These are phyloP conservation scores for Lyophyllum decastes DNA, from an alignment of 768 basidiomycete genomes.

Conservation along the genomic window DNA sequence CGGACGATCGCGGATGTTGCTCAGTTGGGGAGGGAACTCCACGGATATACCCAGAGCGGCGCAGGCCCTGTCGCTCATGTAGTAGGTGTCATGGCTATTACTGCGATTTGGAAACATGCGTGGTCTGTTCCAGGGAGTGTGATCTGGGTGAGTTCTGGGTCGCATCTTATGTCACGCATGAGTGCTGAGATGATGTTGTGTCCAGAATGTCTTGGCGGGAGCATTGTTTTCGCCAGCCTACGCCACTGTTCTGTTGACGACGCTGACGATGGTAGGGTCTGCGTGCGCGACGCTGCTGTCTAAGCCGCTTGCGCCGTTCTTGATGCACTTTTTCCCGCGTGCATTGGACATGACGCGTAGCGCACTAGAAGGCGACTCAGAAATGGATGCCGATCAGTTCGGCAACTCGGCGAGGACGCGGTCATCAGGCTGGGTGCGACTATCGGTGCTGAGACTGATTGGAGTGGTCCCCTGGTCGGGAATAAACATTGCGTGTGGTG, in stretches of 20 bases:
- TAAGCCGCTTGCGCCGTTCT: slow-evolving; percentile 80
- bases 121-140: slow-evolving; percentile 97
- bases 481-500: slow-evolving; percentile 95
- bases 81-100: slow-evolving; percentile 77
- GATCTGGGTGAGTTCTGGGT: slow-evolving; percentile 65
- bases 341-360: slow-evolving; percentile 83
- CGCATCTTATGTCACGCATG: slow-evolving; percentile 9
- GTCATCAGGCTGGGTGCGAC: slow-evolving; percentile 75
- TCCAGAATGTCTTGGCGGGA: slow-evolving; percentile 86
- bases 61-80: slow-evolving; percentile 70
- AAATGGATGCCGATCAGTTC: slow-evolving; percentile 39
- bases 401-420: slow-evolving; percentile 28
- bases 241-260: slow-evolving; percentile 79
- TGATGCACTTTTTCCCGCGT: slow-evolving; percentile 80
- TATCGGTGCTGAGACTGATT: slow-evolving; percentile 85
- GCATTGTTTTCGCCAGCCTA: slow-evolving; percentile 82
- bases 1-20: slow-evolving; percentile 75
- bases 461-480: slow-evolving; percentile 97
- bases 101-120: slow-evolving; percentile 93
- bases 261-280: slow-evolving; percentile 87
- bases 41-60: slow-evolving; percentile 77
- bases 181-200: slow-evolving; percentile 9
- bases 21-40: slow-evolving; percentile 72
- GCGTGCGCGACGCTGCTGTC: slow-evolving; percentile 79
- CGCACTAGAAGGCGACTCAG: slow-evolving; percentile 72